phyloP scores from a whole-genome alignment of 176 grass and related monocot genomes.

The Zea mays region DNA sequence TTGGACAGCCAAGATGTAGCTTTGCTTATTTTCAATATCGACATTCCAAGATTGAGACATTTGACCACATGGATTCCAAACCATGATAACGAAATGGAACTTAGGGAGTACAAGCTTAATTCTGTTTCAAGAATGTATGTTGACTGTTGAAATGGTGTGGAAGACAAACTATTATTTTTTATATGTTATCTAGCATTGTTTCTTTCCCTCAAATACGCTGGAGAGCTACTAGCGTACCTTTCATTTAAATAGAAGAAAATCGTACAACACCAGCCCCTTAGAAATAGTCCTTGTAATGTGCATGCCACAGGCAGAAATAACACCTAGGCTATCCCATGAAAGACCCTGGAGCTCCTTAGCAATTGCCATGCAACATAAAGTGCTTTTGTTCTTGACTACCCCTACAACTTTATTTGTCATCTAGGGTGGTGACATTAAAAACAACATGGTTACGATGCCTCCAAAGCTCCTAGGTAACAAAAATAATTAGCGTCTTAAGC shows the following conservation, averaged over 20 bases:
- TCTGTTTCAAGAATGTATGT: constrained; percentile 7
- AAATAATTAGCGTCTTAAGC: background rate
- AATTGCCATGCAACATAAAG: background rate
- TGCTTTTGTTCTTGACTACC: background rate
- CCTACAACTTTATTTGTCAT: background rate
- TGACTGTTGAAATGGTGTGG: background rate
- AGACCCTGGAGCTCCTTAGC: background rate
- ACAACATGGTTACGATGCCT: background rate
- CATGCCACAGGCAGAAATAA: background rate
- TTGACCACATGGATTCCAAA: background rate
- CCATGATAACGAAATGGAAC: background rate
- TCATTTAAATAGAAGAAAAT: no score
- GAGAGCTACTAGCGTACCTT: background rate
- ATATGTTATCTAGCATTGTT: background rate
- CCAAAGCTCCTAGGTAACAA: background rate
- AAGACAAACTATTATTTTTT: background rate
- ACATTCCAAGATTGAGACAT: background rate
- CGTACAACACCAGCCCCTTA: background rate
- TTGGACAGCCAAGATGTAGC: background rate
- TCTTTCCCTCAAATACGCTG: background rate
- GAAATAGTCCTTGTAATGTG: background rate
- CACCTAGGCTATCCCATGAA: background rate
- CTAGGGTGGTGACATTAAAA: background rate
- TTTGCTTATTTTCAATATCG: background rate
- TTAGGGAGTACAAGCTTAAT: background rate